Evolutionary conservation across 1,139 yeast species (phyloP), one percentile per base, ranked within the genome.

Genomic region (Scheffersomyces illinoinensis): DNA sequence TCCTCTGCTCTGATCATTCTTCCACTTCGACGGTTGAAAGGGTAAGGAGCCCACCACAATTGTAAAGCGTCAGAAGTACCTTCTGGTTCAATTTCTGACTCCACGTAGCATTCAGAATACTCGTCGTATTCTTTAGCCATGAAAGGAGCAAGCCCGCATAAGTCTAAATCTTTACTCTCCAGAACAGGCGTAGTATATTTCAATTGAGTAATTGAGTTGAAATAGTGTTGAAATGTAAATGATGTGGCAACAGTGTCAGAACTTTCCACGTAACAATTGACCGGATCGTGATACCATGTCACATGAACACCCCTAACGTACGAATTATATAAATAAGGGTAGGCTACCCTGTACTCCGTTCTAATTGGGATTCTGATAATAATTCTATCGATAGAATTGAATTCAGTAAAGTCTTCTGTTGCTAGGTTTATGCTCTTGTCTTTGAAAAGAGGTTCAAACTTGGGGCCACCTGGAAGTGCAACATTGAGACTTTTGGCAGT

Each of bases 391-490:
- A 93, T 83, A 12, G 97, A 85, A 69, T 93, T 93, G 74, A 95
- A 93, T 71, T 95, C 98, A 55, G 92, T 91, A 71, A 84, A 90
- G 68, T 93, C 98, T 62, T 90, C 96, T 55, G 77, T 77, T 51
- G 85, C 89, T 3, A 88, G 87, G 63, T 88, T 88, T 54, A 68
- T 68, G 47, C 79, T 78, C 46, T 73, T 72, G 58, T 88, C 90
- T 60, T 88, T 87, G 73, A 80, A 87, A n/a, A 93, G 74, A 0
- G 97, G 97, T 73, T 93, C 98, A 72, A 93, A 95, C 69, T 89
- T 91, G 4, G 99, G 99, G 0, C 99, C 99, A 3, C 97, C 97
- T 0, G 98, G 98, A 50, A 95, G 80, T 0, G 97, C 89, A 56
- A 88, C 82, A 68, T 93, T 93, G 60, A 96, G 79, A 7, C 97